Base-by-base conservation (phyloP, 805 yeast genomes). In the Candida khao-thaluensis region DNA sequence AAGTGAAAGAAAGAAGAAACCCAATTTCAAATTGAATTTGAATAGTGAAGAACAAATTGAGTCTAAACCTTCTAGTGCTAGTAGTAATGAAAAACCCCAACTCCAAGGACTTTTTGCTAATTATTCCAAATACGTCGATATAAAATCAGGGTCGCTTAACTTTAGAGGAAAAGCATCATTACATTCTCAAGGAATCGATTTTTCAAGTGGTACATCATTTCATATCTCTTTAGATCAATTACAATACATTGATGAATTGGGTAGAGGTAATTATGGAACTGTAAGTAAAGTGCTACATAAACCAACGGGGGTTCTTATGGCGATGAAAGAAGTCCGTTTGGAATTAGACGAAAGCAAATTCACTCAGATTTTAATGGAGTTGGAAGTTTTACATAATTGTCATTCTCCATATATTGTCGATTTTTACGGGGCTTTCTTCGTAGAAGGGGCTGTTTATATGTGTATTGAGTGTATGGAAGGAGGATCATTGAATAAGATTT, bases 381-480 rank as follows among this genome's bases (percentile, higher is more conserved):
- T 93, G 45, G 98, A 93, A 53, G 84, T 93, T 38, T 72, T 93
- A 48, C 98, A 93, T 64, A 85, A 84, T 53, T 93, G 98, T 65
- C 77, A 78, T 48, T 82, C 95, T 11, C 95, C 93, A 2, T 87
- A 79, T 59, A 90, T 93, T 57, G 96, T 93, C 28, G 97, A 91
- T 53, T 93, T 93, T 53, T 93, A 86, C 56, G 99, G 99, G 30
- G 99, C 99, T 1, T 91, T 91, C 56, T 93, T 91, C 57, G 88
- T 88, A 22, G 99, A 93, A 63, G 96, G 97, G 33, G 96, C 97
- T 1, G 99, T 91, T 18, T 93, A 90, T 64, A 88, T 91, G 87
- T 93, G 98, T 65, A 91, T 91, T 77, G 99, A 91, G 64, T 87
- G 81, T 60, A 91, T 91, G 99, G 95, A 88, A 60, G 97, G 96